These are phyloP conservation scores for Leccinum pellstonianum DNA, from an alignment of 768 basidiomycete species.

Conservation along the genomic window DNA sequence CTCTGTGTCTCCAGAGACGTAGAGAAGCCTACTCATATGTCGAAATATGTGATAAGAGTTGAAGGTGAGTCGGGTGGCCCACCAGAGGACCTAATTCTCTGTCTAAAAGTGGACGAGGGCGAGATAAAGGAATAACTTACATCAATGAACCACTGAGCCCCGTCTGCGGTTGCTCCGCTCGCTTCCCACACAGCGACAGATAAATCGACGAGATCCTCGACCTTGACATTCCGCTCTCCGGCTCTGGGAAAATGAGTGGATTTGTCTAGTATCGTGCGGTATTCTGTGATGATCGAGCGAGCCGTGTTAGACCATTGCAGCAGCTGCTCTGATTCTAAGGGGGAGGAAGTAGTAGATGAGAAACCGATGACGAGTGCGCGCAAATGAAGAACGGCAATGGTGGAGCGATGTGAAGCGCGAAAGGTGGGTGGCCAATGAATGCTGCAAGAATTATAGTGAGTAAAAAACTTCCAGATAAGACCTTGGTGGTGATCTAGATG, in stretches of 20 bases:
- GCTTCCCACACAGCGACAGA: slow-evolving; percentile 83
- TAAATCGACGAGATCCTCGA: slow-evolving; percentile 81
- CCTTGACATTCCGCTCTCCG: slow-evolving; percentile 71
- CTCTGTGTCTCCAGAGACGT: slow-evolving; percentile 54
- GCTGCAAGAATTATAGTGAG: slow-evolving; percentile 59
- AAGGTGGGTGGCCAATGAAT: slow-evolving; percentile 78
- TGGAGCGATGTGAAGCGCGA: slow-evolving; percentile 70
- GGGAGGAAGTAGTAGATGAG: slow-evolving; percentile 16
- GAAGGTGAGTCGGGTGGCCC: slow-evolving; percentile 92
- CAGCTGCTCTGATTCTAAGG: slow-evolving; percentile 29
- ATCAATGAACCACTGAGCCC: slow-evolving; percentile 79
- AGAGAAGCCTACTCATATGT: slow-evolving; percentile 76
- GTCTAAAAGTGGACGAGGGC: not conserved
- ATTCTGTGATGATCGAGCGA: slow-evolving; percentile 66
- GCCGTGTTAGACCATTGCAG: slow-evolving; percentile 65
- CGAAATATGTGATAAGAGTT: slow-evolving; percentile 85
- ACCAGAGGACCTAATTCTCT: slow-evolving; percentile 75
- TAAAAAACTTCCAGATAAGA: slow-evolving; percentile 62
- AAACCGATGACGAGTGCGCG: slow-evolving; percentile 65
- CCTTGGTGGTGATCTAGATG: slow-evolving; percentile 35
- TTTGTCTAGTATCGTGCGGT: slow-evolving; percentile 62
- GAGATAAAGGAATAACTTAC: slow-evolving; percentile 42
- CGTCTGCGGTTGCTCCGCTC: slow-evolving; percentile 58
- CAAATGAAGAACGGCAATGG: slow-evolving; percentile 67
- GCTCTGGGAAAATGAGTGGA: slow-evolving; percentile 80